These are phyloP conservation scores for Phaseolus coccineus DNA, from an alignment of 331 rosid species.

Conservation along the genomic window DNA sequence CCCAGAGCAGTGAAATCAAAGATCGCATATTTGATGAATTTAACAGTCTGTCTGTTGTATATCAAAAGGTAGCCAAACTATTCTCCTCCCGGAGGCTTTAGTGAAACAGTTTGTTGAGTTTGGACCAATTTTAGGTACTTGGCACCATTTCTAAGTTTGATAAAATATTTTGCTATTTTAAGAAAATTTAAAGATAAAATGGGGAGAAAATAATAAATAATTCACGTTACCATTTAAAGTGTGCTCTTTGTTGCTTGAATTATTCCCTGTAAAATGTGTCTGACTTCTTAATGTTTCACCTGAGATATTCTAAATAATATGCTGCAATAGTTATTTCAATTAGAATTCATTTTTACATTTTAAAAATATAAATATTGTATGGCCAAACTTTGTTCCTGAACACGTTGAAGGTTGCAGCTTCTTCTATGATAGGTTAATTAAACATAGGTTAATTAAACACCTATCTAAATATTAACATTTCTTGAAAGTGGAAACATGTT, in stretches of 20 bases:
- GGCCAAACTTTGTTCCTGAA: slow-evolving; percentile 15
- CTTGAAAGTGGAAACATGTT: slow-evolving; percentile 33
- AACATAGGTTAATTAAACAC: slow-evolving; percentile 24
- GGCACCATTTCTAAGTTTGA: not conserved
- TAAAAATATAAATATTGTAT: slow-evolving; percentile 8
- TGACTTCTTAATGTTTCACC: slow-evolving; percentile 12
- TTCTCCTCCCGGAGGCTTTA: slow-evolving; percentile 7
- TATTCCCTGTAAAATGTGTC: not conserved
- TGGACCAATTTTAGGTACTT: slow-evolving; percentile 25
- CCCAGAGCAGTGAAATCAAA: slow-evolving; percentile 96
- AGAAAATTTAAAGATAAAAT: slow-evolving; percentile 20
- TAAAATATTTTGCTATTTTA: not conserved
- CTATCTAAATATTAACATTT: not conserved
- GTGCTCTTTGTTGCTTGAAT: not conserved
- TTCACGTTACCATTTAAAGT: slow-evolving; percentile 15
- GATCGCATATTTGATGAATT: slow-evolving; percentile 98
- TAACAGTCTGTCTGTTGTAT: slow-evolving; percentile 94
- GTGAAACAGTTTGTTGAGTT: not conserved
- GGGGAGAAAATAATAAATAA: not conserved
- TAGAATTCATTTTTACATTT: slow-evolving; percentile 14
- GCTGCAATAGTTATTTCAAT: not conserved
- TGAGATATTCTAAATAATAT: slow-evolving; percentile 9
- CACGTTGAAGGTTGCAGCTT: not conserved
- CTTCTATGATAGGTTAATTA: not conserved
- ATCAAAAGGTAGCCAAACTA: slow-evolving; percentile 72